Base-by-base conservation (phyloP, 768 basidiomycete genomes). In the Pleurotus platypus region DNA sequence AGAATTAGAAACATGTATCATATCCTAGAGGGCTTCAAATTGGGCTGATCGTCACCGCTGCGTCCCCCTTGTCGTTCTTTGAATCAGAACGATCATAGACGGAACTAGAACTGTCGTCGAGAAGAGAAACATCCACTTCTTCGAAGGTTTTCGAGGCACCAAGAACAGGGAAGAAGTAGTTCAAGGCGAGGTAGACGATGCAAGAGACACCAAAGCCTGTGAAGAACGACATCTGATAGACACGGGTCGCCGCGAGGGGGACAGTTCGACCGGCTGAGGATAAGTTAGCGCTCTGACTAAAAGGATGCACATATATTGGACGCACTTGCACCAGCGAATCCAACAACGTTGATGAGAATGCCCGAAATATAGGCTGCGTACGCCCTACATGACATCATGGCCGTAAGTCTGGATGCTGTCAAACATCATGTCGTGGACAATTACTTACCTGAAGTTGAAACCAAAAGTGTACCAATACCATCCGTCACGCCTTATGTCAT, bases 401-500 rank as follows among this genome's bases (percentile, higher is more conserved):
- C 15, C n/a, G 39, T 35, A 60, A 27, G 56, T 49, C 24, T 20
- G 16, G 13, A 37, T 26, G 55, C 38, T n/a, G 54, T 22, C 15
- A 40, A 22, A 43, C 15, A 7, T 40, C 37, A 59, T 40, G 18
- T 3, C 55, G 2, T 40, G 15, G 24, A n/a, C 54, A 64, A 56
- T 26, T 20, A 51, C 72, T 55, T 64, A 88, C 80, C 86, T 76
- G 70, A 86, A 79, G 73, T 92, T 92, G 67, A 90, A 66, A 1
- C 89, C 89, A 48, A 76, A 80, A 0, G 81, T 87, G 67, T 92
- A 92, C 71, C 75, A 85, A 69, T 92, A 92, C 85, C 87, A 89
- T 7, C 81, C 85, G 47, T 79, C 75, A 48, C 74, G 72, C 40
- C 72, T 67, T 8, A 80, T 67, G 47, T 72, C 74, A 70, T 94